These are phyloP conservation scores for Curvularia eragrostidis DNA, from an alignment of 2,329 filamentous ascomycete genomes.

Conservation along the genomic window DNA sequence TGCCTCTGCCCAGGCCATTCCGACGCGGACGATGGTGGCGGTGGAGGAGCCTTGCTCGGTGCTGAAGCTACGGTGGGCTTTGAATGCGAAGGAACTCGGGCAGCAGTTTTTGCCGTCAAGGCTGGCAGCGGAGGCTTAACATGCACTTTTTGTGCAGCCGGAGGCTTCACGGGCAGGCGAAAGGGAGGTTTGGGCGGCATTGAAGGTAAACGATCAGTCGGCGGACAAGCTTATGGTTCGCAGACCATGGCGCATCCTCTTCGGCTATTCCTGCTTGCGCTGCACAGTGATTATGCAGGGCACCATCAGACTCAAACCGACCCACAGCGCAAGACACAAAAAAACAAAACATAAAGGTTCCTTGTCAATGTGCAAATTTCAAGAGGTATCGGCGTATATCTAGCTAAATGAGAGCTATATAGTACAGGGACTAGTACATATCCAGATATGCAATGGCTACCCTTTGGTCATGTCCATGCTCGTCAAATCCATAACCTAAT, in stretches of 20 bases:
- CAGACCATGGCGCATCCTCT: slow-evolving; percentile 6
- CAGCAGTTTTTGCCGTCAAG: slow-evolving; percentile 1
- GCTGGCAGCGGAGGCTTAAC: slow-evolving; percentile 1
- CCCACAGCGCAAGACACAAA: neutral
- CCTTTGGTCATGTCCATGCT: slow-evolving; percentile 36
- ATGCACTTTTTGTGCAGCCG: slow-evolving; percentile 8
- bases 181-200: slow-evolving; percentile 39
- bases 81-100: slow-evolving; percentile 11
- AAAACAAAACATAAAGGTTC: neutral
- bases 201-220: neutral
- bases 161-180: slow-evolving; percentile 21
- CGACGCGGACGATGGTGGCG: slow-evolving; percentile 6
- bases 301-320: neutral
- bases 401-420: slow-evolving; percentile 43
- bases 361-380: slow-evolving; percentile 13
- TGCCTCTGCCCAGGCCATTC: slow-evolving; percentile 14
- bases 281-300: slow-evolving; percentile 2
- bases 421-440: slow-evolving; percentile 47
- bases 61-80: slow-evolving; percentile 6
- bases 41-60: slow-evolving; percentile 8
- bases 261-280: slow-evolving; percentile 16
- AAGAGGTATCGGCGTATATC: slow-evolving; percentile 29
- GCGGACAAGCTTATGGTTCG: neutral
- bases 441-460: slow-evolving; percentile 48
- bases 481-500: slow-evolving; percentile 36